Evolutionary conservation across 805 yeast genomes (phyloP), one percentile per base, ranked within the genome.

Genomic region (Spencermartinsiella europaea): DNA sequence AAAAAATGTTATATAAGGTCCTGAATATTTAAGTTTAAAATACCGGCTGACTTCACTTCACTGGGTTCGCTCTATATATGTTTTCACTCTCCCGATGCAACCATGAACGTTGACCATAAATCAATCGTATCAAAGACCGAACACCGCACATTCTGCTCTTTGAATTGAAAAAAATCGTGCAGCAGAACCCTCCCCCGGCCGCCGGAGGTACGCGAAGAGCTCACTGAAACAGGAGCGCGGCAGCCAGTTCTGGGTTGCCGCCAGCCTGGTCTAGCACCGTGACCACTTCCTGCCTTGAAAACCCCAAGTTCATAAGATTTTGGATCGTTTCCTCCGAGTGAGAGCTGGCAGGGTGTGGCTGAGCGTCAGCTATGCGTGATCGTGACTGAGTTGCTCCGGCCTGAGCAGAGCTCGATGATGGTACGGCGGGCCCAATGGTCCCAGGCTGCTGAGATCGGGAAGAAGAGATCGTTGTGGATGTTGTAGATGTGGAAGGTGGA

Each of bases 181-280:
- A n/a, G n/a, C n/a, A n/a, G n/a, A n/a, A n/a, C n/a, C n/a, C n/a
- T n/a, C n/a, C n/a, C n/a, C n/a, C n/a, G n/a, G n/a, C n/a, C n/a
- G n/a, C n/a, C n/a, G n/a, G n/a, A n/a, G n/a, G n/a, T n/a, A n/a
- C n/a, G n/a, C n/a, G n/a, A n/a, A n/a, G n/a, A 17, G 10, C 31
- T 40, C 25, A 46, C 22, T 46, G 51, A 40, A 87, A 88, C 40
- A 89, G 68, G 40, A 85, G 57, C 1, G 95, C 79, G 1, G 96
- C 97, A 0, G 98, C 98, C 51, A 81, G 53, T 44, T 91, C 97
- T 0, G 84, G 77, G 59, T 90, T 85, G 5, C 96, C 96, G 21
- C 74, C 71, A 1, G 95, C 76, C 49, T 71, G 74, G 21, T 71
- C 67, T 43, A 91, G 67, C 0, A 96, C 96, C 2, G 64, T 57